These are phyloP conservation scores for Pythium aquatile DNA, from an alignment of 352 stramenopile genomes.

Conservation along the genomic window DNA sequence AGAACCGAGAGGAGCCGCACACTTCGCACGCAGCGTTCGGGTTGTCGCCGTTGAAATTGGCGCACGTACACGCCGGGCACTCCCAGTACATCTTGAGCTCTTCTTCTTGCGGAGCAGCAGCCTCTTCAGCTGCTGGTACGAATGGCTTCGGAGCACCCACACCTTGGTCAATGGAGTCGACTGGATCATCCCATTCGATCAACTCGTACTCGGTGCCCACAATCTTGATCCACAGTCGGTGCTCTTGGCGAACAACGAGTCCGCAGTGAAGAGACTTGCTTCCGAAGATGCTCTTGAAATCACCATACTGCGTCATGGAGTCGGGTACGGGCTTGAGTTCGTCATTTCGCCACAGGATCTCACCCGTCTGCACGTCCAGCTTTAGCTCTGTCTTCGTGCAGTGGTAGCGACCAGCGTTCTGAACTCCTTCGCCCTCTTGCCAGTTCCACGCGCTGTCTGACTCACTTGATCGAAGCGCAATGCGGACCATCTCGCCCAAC, in stretches of 20 bases:
- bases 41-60: conserved; percentile 87
- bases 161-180: conserved; percentile 73
- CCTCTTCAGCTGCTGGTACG: conserved; percentile 26
- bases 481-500: conserved; percentile 65
- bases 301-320: conserved; percentile 87
- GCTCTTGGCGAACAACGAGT: conserved; percentile 80
- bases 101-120: conserved; percentile 15
- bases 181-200: conserved; percentile 86
- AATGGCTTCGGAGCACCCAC: conserved; percentile 66
- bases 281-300: conserved; percentile 85
- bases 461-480: conserved; percentile 66
- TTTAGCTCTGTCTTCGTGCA: conserved; percentile 82
- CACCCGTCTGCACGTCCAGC: conserved; percentile 81
- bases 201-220: conserved; percentile 86
- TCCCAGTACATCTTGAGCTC: conserved; percentile 90
- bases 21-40: conserved; percentile 75
- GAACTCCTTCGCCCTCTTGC: conserved; percentile 52
- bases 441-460: conserved; percentile 59
- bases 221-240: conserved; percentile 88
- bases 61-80: conserved; percentile 77
- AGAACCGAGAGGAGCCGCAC: conserved; percentile 49
- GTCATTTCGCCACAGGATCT: conserved; percentile 91
- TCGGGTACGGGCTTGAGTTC: conserved; percentile 89
- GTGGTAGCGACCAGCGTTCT: conserved; percentile 60
- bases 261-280: conserved; percentile 87